Evolutionary conservation across 1,284 basidiomycete genomes (phyloP), one percentile per base, ranked within the genome.

Genomic region (Takashimella koratensis): DNA sequence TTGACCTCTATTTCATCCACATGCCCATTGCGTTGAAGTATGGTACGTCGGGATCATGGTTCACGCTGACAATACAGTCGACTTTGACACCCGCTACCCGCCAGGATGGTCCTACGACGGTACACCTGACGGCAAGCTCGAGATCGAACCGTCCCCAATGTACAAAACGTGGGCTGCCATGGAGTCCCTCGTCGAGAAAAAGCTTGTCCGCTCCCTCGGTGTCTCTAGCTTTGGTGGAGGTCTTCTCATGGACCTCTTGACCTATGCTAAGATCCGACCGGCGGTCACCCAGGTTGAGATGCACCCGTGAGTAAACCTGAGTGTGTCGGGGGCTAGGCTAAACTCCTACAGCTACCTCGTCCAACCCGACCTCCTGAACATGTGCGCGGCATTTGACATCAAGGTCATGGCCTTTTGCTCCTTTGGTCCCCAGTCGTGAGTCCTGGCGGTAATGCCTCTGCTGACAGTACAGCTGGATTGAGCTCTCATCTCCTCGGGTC

Each of bases 331-430:
- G 16, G 16, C n/a, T 20, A 13, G 5, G 21, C 27, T 2, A 6
- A 1, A 42, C 40, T n/a, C 41, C 43, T 11, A 2, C 46, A 53
- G 53, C 1, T 64, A 86, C 76, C 78, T 87, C 60, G 79, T 81
- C n/a, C 88, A 90, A 71, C 79, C 85, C 56, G 74, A 79, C 12
- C 77, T 89, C 49, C 71, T 89, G 56, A 75, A 79, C 45, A 76
- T 87, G 43, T 81, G 80, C 64, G 83, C 85, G 62, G 62, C 65
- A 25, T 42, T 83, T 52, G 82, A 80, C 11, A 84, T 90, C 49
- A 84, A 83, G 10, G 71, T 90, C 51, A 90, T 87, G 45, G 87
- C 82, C 0, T 91, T 89, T 76, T 88, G 85, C 27, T 86, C 86
- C n/a, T 85, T 87, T 58, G 86, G 87, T 24, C 82, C 83, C 4